Evolutionary conservation across 1,139 yeast species (phyloP).

Genomic region (Yamadazyma friedrichii): DNA sequence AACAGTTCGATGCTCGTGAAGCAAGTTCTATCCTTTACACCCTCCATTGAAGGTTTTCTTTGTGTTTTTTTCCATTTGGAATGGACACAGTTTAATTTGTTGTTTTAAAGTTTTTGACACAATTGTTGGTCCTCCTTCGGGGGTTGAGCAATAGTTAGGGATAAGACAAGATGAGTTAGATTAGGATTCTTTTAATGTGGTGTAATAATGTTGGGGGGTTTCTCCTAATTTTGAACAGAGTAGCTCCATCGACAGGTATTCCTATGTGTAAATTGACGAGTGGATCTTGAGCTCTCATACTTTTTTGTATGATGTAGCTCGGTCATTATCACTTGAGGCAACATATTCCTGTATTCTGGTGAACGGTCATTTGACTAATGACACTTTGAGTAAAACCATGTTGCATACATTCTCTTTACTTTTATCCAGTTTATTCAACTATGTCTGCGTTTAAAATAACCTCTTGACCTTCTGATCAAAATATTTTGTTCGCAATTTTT

Average conservation of each 20-base stretch:
- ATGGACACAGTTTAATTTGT: constrained; percentile 11
- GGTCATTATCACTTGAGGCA: constrained; percentile 51
- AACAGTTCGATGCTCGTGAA: constrained; percentile 74
- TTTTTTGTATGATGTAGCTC: constrained; percentile 53
- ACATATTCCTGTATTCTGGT: constrained; percentile 92
- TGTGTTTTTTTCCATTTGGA: background rate
- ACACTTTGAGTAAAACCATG: constrained; percentile 93
- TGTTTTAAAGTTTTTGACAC: constrained; percentile 23
- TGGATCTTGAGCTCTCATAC: constrained; percentile 66
- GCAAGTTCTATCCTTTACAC: constrained; percentile 37
- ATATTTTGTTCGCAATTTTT: constrained; percentile 1
- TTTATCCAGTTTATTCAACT: no score
- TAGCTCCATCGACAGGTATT: constrained; percentile 87
- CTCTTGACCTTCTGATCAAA: background rate
- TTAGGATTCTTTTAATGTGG: background rate
- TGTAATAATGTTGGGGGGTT: constrained; percentile 7
- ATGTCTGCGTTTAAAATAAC: background rate
- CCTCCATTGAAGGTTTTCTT: constrained; percentile 1
- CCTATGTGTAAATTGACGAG: constrained; percentile 44
- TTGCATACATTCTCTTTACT: constrained; percentile 55
- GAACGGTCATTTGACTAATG: constrained; percentile 71
- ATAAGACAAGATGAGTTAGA: constrained; percentile 4
- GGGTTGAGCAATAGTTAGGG: constrained; percentile 48
- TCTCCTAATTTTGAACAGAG: constrained; percentile 53
- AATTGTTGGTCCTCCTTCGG: constrained; percentile 48